A percentile compares a stretch with the other conserved stretches of the same genome.
These are phyloP conservation scores for Athelia sp. DNA, from an alignment of 1,284 basidiomycete species.

Conservation along the genomic window DNA sequence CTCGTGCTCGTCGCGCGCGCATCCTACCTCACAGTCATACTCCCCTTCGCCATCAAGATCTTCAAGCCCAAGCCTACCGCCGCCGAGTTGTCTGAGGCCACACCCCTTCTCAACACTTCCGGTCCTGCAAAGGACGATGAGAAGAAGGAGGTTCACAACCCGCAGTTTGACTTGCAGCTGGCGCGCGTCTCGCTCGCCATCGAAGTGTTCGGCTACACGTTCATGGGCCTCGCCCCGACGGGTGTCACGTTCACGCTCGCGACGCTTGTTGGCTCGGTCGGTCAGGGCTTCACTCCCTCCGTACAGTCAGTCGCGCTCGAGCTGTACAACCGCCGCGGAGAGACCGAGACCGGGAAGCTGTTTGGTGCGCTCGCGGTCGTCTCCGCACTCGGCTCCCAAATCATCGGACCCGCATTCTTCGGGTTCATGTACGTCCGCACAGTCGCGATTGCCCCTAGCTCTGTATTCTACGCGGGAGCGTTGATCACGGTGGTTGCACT, in stretches of 20 bases:
- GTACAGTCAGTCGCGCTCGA: constrained; percentile 63
- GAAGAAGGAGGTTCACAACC: constrained; percentile 29
- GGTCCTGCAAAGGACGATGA: constrained; percentile 5
- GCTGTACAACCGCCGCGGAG: constrained; percentile 45
- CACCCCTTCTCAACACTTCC: constrained; percentile 8
- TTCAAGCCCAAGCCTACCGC: constrained; percentile 37
- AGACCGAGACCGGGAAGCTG: constrained; percentile 54
- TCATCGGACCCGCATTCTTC: constrained; percentile 57
- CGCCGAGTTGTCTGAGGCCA: constrained; percentile 26
- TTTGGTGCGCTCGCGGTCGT: constrained; percentile 73
- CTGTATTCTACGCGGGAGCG: constrained; percentile 48
- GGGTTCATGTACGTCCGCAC: constrained; percentile 57
- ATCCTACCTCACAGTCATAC: constrained; percentile 51
- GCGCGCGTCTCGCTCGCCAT: constrained; percentile 53
- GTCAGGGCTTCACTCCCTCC: constrained; percentile 59
- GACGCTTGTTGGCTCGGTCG: constrained; percentile 45
- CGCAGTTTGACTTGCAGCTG: constrained; percentile 60
- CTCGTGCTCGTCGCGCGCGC: constrained; percentile 56
- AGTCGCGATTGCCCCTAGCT: constrained; percentile 50
- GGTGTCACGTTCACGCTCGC: constrained; percentile 40
- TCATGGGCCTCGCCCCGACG: constrained; percentile 42
- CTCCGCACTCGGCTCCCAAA: constrained; percentile 52
- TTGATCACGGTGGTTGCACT: constrained; percentile 33
- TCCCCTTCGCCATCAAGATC: constrained; percentile 60
- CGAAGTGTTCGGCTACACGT: constrained; percentile 49